Conservation (phyloP, 2,329 filamentous ascomycete species). For the Talaromyces atroroseus region DNA sequence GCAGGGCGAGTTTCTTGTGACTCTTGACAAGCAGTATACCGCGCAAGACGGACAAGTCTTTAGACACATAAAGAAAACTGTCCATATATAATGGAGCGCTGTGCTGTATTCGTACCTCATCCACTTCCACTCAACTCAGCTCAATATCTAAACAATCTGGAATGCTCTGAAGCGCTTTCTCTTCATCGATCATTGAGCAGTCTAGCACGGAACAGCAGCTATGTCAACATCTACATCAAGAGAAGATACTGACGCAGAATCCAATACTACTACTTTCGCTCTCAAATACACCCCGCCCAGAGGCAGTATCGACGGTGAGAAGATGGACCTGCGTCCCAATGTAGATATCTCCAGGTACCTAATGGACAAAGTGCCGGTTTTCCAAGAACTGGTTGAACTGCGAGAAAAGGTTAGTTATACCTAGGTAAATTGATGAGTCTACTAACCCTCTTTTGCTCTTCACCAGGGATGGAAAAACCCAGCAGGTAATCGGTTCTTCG, state of each 20-base stretch:
- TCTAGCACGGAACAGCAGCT: background rate
- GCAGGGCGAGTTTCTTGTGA: background rate
- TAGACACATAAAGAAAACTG: background rate
- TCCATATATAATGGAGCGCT: background rate
- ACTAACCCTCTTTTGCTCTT: background rate
- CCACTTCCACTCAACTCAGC: background rate
- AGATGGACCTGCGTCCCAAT: too few species aligned
- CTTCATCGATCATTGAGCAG: background rate
- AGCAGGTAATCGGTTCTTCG: background rate
- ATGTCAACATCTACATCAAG: background rate
- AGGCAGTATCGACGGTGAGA: background rate
- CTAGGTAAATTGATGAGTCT: background rate
- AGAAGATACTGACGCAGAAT: background rate
- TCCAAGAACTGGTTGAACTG: background rate
- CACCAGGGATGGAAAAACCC: background rate
- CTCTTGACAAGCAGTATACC: background rate
- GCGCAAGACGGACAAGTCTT: background rate
- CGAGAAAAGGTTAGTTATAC: background rate
- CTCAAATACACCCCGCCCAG: background rate
- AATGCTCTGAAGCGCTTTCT: too few species aligned
- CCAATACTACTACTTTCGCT: background rate
- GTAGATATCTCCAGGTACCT: background rate
- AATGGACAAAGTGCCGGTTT: background rate
- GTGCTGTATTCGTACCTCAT: background rate
- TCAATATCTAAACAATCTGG: background rate